These are phyloP conservation scores for Solidago caesia DNA, from an alignment of 129 eudicot species.

Conservation along the genomic window DNA sequence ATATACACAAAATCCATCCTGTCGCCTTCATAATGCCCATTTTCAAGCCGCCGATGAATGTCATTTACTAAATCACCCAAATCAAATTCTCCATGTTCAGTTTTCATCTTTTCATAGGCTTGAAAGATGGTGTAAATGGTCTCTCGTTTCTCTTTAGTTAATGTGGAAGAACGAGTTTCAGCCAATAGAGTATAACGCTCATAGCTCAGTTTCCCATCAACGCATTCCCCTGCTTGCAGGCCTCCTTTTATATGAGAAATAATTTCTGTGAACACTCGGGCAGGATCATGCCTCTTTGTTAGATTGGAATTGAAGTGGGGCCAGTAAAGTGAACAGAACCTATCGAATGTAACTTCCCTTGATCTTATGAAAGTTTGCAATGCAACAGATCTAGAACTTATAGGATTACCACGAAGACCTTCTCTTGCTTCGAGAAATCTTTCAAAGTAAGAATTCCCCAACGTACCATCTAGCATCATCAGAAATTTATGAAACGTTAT, in stretches of 20 bases:
- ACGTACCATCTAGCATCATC: constrained; percentile 9
- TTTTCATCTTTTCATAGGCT: constrained; percentile 6
- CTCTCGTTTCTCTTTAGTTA: neutral
- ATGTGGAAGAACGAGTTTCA: neutral
- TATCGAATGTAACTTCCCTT: constrained; percentile 10
- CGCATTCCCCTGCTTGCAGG: neutral
- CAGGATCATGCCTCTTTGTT: neutral
- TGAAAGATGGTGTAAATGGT: neutral
- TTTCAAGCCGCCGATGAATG: constrained; percentile 4
- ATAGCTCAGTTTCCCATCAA: constrained; percentile 4
- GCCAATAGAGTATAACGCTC: neutral
- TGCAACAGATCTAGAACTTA: constrained; percentile 7
- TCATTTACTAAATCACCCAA: constrained; percentile 16
- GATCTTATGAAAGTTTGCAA: constrained; percentile 2
- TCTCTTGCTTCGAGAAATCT: neutral
- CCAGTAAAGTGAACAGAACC: constrained; percentile 7
- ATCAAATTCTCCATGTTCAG: neutral
- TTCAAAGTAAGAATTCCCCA: constrained; percentile 9
- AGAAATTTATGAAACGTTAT: constrained; percentile 5
- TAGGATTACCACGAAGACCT: neutral
- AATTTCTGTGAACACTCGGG: constrained; percentile 2
- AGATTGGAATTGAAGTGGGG: neutral
- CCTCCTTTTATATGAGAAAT: constrained; percentile 7
- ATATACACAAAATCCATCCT: constrained; percentile 11
- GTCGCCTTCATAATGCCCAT: neutral